Evolutionary conservation across 129 eudicot genomes (phyloP).

Genomic region (Tagetes patula): DNA sequence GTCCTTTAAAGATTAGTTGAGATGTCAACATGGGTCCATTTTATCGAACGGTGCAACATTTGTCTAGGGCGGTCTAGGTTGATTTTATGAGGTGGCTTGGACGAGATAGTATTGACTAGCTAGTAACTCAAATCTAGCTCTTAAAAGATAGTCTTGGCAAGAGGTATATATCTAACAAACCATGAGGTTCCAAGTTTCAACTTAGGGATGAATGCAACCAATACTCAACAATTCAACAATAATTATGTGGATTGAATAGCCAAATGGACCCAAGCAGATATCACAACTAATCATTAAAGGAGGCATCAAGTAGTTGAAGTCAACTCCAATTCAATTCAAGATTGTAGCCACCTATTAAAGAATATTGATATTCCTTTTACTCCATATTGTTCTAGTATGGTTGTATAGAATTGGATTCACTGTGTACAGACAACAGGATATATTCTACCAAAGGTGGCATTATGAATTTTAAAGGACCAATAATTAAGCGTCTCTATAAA

Average conservation of each 20-base stretch:
- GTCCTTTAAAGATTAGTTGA: background rate
- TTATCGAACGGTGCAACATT: no score
- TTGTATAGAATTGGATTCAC: conserved; percentile 27
- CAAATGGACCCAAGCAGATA: background rate
- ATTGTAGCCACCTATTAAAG: background rate
- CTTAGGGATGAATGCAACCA: no score
- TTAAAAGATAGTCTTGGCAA: background rate
- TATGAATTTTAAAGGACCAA: background rate
- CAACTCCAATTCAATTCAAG: conserved; percentile 20
- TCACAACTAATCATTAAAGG: background rate
- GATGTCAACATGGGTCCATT: no score
- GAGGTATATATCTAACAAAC: background rate
- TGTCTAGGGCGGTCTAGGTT: no score
- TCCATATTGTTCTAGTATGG: background rate
- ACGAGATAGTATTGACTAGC: no score
- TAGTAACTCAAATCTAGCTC: background rate
- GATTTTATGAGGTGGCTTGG: no score
- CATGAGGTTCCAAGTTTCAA: background rate
- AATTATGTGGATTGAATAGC: background rate
- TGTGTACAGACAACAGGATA: background rate
- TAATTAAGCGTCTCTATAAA: conserved; percentile 13
- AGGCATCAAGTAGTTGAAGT: conserved; percentile 21
- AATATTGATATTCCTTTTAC: conserved; percentile 20
- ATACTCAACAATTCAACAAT: background rate
- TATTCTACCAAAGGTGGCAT: conserved; percentile 13